These are phyloP conservation scores for Cercophora samala DNA, from an alignment of 495 filamentous ascomycete genomes.

Conservation along the genomic window DNA sequence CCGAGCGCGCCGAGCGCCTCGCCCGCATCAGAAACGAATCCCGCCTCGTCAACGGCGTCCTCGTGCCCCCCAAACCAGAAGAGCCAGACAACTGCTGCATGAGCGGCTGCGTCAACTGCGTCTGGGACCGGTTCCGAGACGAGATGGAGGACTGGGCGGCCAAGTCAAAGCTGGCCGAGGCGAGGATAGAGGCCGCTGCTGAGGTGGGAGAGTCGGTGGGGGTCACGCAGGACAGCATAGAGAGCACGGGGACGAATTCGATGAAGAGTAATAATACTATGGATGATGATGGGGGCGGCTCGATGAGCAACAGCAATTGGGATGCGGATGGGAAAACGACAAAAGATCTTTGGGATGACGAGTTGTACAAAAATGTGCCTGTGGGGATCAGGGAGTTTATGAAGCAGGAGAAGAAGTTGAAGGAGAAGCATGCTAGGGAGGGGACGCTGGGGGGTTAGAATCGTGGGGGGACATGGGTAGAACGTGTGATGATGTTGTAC, in stretches of 20 bases:
- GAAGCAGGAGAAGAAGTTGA: constrained; percentile 90
- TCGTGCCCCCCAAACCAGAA: constrained; percentile 74
- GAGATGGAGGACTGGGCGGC: constrained; percentile 85
- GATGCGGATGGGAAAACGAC: constrained; percentile 36
- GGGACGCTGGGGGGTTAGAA: constrained; percentile 39
- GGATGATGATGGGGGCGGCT: constrained; percentile 81
- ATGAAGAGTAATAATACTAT: constrained; percentile 54
- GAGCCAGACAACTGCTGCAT: constrained; percentile 99
- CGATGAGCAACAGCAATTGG: constrained; percentile 64
- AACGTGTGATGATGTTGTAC: neutral
- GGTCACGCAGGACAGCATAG: constrained; percentile 22
- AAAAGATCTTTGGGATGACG: constrained; percentile 51
- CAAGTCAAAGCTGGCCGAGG: constrained; percentile 54
- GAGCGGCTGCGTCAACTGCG: constrained; percentile 96
- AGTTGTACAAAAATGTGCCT: constrained; percentile 77
- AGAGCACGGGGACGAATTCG: constrained; percentile 11
- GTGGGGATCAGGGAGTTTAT: constrained; percentile 97
- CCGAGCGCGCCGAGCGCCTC: constrained; percentile 59
- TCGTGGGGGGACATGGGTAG: neutral
- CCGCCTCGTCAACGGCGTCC: constrained; percentile 69
- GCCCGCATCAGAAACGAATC: constrained; percentile 52
- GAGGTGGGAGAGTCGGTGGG: constrained; percentile 27
- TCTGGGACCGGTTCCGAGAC: constrained; percentile 88
- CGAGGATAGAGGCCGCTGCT: constrained; percentile 35
- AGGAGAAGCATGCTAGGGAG: constrained; percentile 61